Evolutionary conservation across 805 yeast genomes (phyloP).

Genomic region (Metschnikowia henanensis): DNA sequence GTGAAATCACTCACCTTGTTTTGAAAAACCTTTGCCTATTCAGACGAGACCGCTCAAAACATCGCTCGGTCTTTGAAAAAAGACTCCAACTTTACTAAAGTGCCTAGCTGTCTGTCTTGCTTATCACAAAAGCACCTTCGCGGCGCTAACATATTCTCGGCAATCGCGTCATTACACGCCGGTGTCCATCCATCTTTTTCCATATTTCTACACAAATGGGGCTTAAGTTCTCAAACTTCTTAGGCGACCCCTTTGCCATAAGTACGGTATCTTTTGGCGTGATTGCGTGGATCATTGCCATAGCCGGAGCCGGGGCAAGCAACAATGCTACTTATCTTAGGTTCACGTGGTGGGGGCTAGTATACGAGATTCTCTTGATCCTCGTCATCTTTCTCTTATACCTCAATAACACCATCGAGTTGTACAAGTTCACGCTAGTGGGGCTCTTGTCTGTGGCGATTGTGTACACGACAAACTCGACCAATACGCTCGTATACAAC

Average conservation of each 20-base stretch:
- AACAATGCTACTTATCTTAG: conserved; percentile 55
- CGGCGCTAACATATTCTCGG: too few relatives aligned
- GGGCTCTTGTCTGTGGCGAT: conserved; percentile 69
- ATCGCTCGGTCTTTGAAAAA: neutral
- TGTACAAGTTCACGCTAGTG: conserved; percentile 60
- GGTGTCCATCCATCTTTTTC: neutral
- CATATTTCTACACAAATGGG: conserved; percentile 25
- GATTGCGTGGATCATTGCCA: conserved; percentile 84
- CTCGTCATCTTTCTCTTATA: conserved; percentile 51
- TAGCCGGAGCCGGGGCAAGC: conserved; percentile 74
- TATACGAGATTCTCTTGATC: conserved; percentile 67
- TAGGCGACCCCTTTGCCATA: conserved; percentile 86
- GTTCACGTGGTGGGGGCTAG: conserved; percentile 97
- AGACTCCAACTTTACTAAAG: too few relatives aligned
- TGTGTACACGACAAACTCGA: conserved; percentile 80
- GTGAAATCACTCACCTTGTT: too few relatives aligned
- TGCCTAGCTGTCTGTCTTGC: too few relatives aligned
- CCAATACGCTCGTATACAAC: conserved; percentile 73
- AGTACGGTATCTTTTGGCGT: conserved; percentile 72
- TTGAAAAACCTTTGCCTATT: too few relatives aligned
- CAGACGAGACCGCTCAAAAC: neutral
- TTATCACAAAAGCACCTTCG: too few relatives aligned
- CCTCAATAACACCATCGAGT: conserved; percentile 61
- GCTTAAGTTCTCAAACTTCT: conserved; percentile 47
- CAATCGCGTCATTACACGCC: too few relatives aligned